phyloP scores from a whole-genome alignment of 495 filamentous ascomycete species.

The Xylaria venustula region DNA sequence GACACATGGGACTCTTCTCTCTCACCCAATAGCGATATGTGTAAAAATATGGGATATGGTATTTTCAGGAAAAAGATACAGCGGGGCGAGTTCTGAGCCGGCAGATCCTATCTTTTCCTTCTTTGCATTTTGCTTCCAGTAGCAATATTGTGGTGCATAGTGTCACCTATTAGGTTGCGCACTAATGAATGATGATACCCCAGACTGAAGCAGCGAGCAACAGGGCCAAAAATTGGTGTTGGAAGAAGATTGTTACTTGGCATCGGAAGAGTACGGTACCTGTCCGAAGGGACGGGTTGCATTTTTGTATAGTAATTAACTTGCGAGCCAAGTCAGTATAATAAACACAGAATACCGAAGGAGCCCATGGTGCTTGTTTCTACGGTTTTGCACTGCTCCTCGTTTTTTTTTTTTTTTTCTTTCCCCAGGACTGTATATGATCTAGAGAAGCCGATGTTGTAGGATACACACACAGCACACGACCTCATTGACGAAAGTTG shows the following conservation, averaged over 20 bases:
- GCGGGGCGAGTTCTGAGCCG: too few species aligned
- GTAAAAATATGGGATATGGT: not conserved
- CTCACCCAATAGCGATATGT: too few species aligned
- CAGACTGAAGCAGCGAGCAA: not conserved
- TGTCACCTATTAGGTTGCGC: not conserved
- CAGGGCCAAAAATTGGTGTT: too few species aligned
- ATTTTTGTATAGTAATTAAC: not conserved
- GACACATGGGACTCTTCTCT: not conserved
- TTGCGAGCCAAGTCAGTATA: not conserved
- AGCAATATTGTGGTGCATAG: not conserved
- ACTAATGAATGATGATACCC: conserved; percentile 12
- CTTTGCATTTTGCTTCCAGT: not conserved
- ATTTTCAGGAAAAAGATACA: not conserved
- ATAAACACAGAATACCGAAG: not conserved
- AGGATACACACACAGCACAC: too few species aligned
- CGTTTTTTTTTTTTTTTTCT: too few species aligned
- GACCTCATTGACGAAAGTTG: too few species aligned
- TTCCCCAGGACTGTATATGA: too few species aligned
- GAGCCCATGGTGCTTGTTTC: too few species aligned
- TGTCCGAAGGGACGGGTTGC: not conserved
- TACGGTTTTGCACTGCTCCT: too few species aligned
- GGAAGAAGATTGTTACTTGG: too few species aligned
- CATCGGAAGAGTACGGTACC: too few species aligned
- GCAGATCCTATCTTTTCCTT: not conserved
- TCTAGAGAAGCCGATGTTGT: too few species aligned